phyloP scores from a whole-genome alignment of 2,329 filamentous ascomycete genomes.

The Bertia moriformis region DNA sequence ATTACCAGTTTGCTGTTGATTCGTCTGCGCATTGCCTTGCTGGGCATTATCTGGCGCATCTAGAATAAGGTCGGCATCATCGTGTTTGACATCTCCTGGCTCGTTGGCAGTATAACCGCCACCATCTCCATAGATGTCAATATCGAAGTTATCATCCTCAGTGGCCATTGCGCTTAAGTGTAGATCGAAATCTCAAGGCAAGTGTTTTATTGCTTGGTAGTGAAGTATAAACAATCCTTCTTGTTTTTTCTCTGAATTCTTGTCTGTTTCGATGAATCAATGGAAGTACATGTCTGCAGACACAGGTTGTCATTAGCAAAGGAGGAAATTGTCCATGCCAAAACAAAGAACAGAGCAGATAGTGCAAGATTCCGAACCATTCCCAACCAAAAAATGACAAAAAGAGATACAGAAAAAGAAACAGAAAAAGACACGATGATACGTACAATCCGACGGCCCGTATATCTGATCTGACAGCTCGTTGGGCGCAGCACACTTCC shows the following conservation, averaged over 20 bases:
- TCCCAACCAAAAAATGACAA: background rate
- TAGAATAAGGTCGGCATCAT: background rate
- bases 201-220: no score
- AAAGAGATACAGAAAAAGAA: background rate
- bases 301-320: background rate
- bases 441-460: constrained; percentile 1
- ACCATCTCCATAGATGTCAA: constrained; percentile 1
- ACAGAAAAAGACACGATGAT: background rate
- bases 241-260: background rate
- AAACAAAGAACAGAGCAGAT: background rate
- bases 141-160: constrained; percentile 2
- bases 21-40: background rate
- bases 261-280: background rate
- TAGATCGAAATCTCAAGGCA: background rate
- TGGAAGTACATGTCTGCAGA: constrained; percentile 1
- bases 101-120: background rate
- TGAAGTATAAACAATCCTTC: background rate
- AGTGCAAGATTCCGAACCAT: background rate
- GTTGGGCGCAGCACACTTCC: background rate
- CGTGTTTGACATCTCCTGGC: background rate
- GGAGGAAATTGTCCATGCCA: background rate
- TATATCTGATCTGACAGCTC: background rate
- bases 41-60: background rate
- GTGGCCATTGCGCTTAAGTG: constrained; percentile 1
- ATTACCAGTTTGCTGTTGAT: background rate